Conservation (phyloP, 352 stramenopile genomes). For the Thalassiosira mediterranea region DNA sequence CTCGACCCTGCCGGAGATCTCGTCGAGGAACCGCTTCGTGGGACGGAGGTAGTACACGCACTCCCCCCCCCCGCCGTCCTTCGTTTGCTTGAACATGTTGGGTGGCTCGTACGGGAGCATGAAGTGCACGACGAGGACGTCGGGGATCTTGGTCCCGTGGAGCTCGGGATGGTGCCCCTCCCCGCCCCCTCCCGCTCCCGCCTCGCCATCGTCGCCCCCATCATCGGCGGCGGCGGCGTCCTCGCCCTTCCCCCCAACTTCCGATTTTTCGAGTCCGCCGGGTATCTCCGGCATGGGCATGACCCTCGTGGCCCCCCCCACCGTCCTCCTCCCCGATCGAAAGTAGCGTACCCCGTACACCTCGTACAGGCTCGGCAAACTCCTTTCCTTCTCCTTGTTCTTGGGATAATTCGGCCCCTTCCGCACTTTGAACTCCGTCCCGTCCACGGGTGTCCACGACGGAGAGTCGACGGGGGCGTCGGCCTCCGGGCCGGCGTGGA, state of each 20-base stretch:
- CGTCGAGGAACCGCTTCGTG: constrained; percentile 49
- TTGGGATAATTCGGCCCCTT: constrained; percentile 62
- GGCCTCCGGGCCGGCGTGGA: constrained; percentile 22
- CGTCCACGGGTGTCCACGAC: constrained; percentile 44
- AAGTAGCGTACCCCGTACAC: constrained; percentile 55
- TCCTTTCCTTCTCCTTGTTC: constrained; percentile 51
- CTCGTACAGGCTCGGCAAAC: constrained; percentile 53
- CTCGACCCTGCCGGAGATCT: constrained; percentile 38
- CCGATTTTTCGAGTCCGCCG: too few species aligned
- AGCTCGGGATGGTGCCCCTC: constrained; percentile 35
- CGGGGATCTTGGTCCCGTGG: constrained; percentile 40
- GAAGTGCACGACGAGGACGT: constrained; percentile 62
- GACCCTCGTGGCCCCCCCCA: constrained; percentile 40
- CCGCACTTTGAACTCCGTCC: constrained; percentile 54
- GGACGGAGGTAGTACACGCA: constrained; percentile 57
- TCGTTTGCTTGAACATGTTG: constrained; percentile 59
- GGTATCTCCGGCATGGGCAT: constrained; percentile 42
- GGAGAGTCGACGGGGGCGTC: constrained; percentile 22
- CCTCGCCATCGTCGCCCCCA: not conserved
- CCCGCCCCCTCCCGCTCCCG: constrained; percentile 9
- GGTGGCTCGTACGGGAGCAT: constrained; percentile 58
- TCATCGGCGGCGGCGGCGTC: not conserved
- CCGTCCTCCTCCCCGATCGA: constrained; percentile 32
- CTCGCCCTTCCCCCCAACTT: too few species aligned
- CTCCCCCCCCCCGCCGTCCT: constrained; percentile 55